Evolutionary conservation across 2,329 filamentous ascomycete species (phyloP), one percentile per base, ranked within the genome.

Genomic region (Phialophora chinensis): DNA sequence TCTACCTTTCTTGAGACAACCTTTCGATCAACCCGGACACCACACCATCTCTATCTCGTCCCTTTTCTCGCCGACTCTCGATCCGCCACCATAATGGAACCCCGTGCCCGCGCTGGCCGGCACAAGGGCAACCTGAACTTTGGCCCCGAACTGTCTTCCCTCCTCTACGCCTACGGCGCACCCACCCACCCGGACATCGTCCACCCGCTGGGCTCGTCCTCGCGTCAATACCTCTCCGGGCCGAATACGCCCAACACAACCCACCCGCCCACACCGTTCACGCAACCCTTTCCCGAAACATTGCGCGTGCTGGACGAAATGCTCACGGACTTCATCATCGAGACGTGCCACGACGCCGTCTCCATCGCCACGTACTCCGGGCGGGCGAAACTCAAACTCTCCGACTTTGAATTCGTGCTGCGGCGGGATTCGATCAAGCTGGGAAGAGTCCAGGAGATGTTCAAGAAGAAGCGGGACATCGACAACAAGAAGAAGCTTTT

Each of bases 361-460:
- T 88, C 91, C 53, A 89, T 90, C 61, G 95, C 95, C 0, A 89
- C 91, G 77, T 92, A 96, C 79, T 89, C 91, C 2, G 90, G 93
- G 0, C 91, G 95, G 1, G 92, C 96, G 74, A 99, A 99, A 81
- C 93, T 99, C 80, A 99, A 99, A 79, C 91, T 96, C 74, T 94
- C 97, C 75, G 95, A 99, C 79, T 97, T 99, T 81, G 93, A 96
- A 75, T 99, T 96, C 79, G 92, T 93, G 47, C 87, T 98, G 72
- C 87, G 95, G 35, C 88, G 91, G 70, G 96, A 98, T 75, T 89
- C 91, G 8, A 84, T 87, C 66, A 96, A 96, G 77, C 83, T 98
- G 52, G 95, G 95, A 57, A 89, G 94, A 74, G 93, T 98, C 62
- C 88, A 92, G 76, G 93, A 97, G 81, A 87, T 96, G 75, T 86